Conservation (phyloP, 2,329 filamentous ascomycete species). For the Colletotrichum eremochloae region DNA sequence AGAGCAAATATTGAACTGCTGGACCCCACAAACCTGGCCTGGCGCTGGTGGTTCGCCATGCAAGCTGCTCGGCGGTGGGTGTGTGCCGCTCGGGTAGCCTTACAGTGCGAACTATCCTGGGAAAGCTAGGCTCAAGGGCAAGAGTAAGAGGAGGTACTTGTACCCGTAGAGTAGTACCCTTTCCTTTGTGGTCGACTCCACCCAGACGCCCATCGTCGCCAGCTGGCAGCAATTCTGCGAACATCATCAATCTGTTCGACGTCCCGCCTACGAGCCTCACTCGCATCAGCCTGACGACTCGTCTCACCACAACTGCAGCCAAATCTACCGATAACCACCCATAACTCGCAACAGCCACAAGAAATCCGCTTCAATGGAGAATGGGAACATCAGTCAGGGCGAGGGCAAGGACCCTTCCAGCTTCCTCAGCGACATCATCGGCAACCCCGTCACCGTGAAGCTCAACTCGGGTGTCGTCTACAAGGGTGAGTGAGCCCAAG, state of each 20-base stretch:
- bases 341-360: not conserved
- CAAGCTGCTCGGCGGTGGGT: constrained; percentile 19
- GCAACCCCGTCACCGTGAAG: constrained; percentile 94
- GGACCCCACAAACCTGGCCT: constrained; percentile 19
- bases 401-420: constrained; percentile 93
- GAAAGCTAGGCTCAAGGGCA: not conserved
- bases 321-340: not conserved
- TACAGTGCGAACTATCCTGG: constrained; percentile 38
- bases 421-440: constrained; percentile 95
- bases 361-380: constrained; percentile 73
- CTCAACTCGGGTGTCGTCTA: constrained; percentile 99
- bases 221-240: constrained; percentile 38
- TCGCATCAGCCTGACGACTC: constrained; percentile 10
- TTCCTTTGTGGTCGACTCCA: not conserved
- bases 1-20: constrained; percentile 29
- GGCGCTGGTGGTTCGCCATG: constrained; percentile 22
- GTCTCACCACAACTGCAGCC: constrained; percentile 2
- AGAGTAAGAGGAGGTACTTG: constrained; percentile 1
- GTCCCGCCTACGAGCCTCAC: constrained; percentile 26
- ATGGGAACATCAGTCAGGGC: constrained; percentile 70
- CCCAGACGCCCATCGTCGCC: constrained; percentile 6
- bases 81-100: constrained; percentile 29
- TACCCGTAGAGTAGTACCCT: constrained; percentile 9
- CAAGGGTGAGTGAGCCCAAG: constrained; percentile 74
- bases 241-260: constrained; percentile 20